These are phyloP conservation scores for Ganoderma lingzhi DNA, from an alignment of 1,284 basidiomycete species.

Conservation along the genomic window DNA sequence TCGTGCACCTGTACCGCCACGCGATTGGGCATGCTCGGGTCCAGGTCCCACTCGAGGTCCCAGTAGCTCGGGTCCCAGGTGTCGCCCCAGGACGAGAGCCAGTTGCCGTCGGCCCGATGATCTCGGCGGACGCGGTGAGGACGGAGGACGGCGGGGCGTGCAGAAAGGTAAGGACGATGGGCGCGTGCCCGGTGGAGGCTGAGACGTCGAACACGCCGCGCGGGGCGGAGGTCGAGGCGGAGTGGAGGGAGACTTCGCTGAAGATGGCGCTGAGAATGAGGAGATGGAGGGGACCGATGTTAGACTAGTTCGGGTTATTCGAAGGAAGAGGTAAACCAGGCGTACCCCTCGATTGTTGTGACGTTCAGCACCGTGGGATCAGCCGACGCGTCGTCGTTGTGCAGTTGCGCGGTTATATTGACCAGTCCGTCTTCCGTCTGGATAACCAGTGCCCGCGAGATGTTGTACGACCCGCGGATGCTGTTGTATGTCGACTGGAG, in stretches of 20 bases:
- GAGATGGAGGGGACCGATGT: not conserved
- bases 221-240: not conserved
- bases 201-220: not conserved
- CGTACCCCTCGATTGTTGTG: not conserved
- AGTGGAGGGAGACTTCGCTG: conserved; percentile 3
- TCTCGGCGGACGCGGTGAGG: conserved; percentile 1
- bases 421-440: conserved; percentile 1
- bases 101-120: conserved; percentile 2
- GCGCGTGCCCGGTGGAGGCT: not conserved
- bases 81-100: not conserved
- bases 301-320: not conserved
- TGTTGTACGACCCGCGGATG: not conserved
- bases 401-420: not conserved
- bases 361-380: not conserved
- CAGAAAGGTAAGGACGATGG: conserved; percentile 3
- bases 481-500: not conserved
- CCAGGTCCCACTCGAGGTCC: conserved; percentile 5
- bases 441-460: not conserved
- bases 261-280: not conserved
- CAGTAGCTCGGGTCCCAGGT: not conserved
- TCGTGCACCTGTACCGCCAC: conserved; percentile 4
- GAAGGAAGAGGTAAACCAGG: not conserved
- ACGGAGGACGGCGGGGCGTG: not conserved
- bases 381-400: not conserved
- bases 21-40: not conserved